Conservation (phyloP, 352 stramenopile genomes). For the Phytophthora agathidicida region DNA sequence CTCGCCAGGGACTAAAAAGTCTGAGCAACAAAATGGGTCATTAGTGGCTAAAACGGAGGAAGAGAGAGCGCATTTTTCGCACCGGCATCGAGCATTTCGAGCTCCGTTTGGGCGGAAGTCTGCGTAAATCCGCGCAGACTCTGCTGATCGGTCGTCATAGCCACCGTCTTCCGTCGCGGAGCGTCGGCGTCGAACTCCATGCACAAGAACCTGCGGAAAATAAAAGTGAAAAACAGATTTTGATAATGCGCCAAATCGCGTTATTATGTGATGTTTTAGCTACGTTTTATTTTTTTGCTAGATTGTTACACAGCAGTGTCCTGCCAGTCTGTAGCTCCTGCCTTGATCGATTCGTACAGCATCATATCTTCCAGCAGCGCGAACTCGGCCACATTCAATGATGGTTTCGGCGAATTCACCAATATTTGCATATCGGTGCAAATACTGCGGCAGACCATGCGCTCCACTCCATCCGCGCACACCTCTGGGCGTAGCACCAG, state of each 20-base stretch:
- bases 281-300: not conserved
- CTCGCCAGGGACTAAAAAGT: slow-evolving; percentile 21
- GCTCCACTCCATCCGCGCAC: slow-evolving; percentile 31
- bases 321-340: slow-evolving; percentile 28
- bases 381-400: slow-evolving; percentile 24
- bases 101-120: not conserved
- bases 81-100: slow-evolving; percentile 18
- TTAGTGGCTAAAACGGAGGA: slow-evolving; percentile 1
- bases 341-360: slow-evolving; percentile 21
- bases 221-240: not conserved
- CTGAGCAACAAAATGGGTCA: slow-evolving; percentile 2
- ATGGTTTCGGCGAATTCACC: not conserved
- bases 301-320: slow-evolving; percentile 8
- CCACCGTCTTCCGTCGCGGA: not conserved
- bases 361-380: slow-evolving; percentile 32
- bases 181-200: not conserved
- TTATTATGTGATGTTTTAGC: not conserved
- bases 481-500: slow-evolving; percentile 30
- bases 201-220: slow-evolving; percentile 1
- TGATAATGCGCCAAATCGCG: not conserved
- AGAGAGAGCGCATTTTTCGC: not conserved
- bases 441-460: slow-evolving; percentile 33
- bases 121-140: not conserved
- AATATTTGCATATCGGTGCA: slow-evolving; percentile 36
- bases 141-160: not conserved